Evolutionary conservation across 192 early-diverging fungal species (phyloP), one percentile per base, ranked within the genome.

Genomic region (Paraglomus occultum): DNA sequence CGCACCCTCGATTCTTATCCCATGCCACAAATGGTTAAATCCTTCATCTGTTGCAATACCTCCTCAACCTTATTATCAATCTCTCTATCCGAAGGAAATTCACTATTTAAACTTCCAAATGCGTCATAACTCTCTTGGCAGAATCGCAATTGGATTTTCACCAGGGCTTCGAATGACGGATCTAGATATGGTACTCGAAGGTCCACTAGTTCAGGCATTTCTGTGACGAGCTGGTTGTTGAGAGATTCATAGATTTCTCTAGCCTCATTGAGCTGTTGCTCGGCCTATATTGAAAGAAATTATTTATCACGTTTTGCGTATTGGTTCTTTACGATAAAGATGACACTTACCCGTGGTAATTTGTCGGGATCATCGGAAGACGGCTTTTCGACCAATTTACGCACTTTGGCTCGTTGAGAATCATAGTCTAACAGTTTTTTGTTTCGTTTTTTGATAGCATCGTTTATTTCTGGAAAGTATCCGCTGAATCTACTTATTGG

Each of bases 81-180:
- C 2, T 88, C 85, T 11, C 76, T 67, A 64, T 80, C 77, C 5
- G 79, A 75, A n/a, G 88, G 89, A 66, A 93, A 83, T 39, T 82
- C 78, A 47, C 85, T 74, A 46, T 86, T 72, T 5, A 94, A 75
- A 4, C 77, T 69, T 63, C 91, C 87, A 71, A 98, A 82, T 65
- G 87, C 84, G 38, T 89, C 82, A 59, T 88, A 87, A 54, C 92
- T 91, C 47, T 87, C 84, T 74, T 90, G 91, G 63, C 92, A 91
- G 81, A 98, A 98, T 65, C 86, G 83, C n/a, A 96, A 75, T 75
- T 99, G 96, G 14, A 90, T 84, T 79, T 96, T 95, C 60, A 97
- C 91, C 31, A 99, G 79, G 8, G 95, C 96, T 73, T 97, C 95
- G 72, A 99, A 96, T 18, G 92, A 93, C 2, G 97, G 97, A 38